These are phyloP conservation scores for Tetrahymena thermophila DNA, from an alignment of 73 alveolate species.

Conservation along the genomic window DNA sequence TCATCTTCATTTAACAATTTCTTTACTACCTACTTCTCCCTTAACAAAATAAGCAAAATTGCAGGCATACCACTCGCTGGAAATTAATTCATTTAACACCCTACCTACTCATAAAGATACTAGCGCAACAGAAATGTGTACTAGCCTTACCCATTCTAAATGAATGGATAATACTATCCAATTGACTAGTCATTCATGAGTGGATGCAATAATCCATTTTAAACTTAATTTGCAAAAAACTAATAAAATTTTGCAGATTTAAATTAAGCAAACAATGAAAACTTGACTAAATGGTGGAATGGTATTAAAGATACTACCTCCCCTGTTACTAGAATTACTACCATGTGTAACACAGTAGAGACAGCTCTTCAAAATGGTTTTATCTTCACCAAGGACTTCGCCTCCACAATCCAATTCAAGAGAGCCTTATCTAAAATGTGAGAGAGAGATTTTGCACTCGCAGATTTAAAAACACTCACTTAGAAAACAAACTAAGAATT, in stretches of 20 bases:
- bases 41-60: neutral
- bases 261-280: neutral
- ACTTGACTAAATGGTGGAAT: neutral
- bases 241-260: neutral
- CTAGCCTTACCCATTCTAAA: neutral
- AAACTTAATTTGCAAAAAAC: neutral
- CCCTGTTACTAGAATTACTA: neutral
- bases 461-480: neutral
- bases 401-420: neutral
- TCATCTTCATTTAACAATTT: neutral
- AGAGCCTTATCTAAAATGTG: neutral
- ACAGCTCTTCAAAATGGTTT: neutral
- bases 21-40: slow-evolving; percentile 1
- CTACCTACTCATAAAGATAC: neutral
- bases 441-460: neutral
- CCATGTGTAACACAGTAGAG: neutral
- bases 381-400: neutral
- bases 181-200: neutral
- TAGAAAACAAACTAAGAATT: no score
- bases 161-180: neutral
- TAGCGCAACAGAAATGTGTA: neutral
- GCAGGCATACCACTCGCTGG: neutral
- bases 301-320: neutral
- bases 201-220: neutral
- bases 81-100: neutral